Percentiles rank a stretch among this genome's conserved stretches.
These are phyloP conservation scores for Avicennia marina DNA, from an alignment of 257 asterid species.

Conservation along the genomic window DNA sequence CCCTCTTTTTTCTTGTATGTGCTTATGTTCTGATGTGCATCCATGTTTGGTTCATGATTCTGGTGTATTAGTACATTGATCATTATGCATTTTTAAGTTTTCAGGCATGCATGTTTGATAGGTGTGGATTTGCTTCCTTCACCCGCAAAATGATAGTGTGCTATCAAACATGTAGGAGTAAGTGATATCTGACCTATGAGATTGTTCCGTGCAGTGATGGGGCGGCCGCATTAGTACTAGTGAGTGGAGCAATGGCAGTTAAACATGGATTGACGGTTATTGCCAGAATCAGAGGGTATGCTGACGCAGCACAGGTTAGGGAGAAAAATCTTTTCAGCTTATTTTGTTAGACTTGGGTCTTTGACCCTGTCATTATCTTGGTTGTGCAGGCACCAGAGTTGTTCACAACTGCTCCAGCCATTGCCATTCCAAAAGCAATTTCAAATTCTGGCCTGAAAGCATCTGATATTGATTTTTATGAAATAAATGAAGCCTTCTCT, in stretches of 20 bases:
- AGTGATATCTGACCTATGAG: background rate
- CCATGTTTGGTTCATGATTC: background rate
- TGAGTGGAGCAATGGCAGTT: constrained; percentile 73
- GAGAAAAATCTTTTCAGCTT: background rate
- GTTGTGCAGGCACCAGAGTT: constrained; percentile 82
- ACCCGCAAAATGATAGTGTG: no score
- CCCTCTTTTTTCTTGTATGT: background rate
- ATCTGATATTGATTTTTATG: constrained; percentile 73
- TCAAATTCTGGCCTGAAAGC: constrained; percentile 64
- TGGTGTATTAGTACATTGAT: background rate
- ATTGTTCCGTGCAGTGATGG: constrained; percentile 62
- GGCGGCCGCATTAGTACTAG: constrained; percentile 91
- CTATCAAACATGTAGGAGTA: background rate
- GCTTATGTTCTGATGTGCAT: background rate
- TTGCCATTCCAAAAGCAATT: constrained; percentile 93
- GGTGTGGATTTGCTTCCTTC: no score
- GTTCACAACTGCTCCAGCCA: constrained; percentile 93
- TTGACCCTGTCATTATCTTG: constrained; percentile 19
- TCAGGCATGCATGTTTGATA: no score
- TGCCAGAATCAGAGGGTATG: constrained; percentile 78
- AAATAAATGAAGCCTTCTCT: constrained; percentile 92
- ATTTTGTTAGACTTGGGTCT: background rate
- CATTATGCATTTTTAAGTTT: no score
- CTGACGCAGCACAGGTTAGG: constrained; percentile 93
- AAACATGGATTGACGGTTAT: constrained; percentile 73